phyloP scores from a whole-genome alignment of 768 basidiomycete genomes.

The Polyporus arcularius region DNA sequence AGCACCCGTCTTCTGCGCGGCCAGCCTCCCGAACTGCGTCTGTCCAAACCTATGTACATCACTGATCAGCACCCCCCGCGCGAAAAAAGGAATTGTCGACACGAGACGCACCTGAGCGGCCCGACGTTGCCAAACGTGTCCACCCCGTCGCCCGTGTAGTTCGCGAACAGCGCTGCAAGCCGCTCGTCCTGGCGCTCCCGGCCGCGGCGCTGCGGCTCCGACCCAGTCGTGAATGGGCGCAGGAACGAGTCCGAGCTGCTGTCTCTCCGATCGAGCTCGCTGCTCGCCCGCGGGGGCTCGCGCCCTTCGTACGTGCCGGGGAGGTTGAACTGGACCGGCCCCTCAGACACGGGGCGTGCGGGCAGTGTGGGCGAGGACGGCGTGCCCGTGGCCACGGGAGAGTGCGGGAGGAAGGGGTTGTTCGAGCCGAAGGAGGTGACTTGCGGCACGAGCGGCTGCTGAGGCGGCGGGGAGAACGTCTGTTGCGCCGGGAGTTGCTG shows the following conservation, averaged over 20 bases:
- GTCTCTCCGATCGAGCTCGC: constrained; percentile 1
- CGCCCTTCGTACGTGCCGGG: constrained; percentile 19
- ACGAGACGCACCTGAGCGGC: constrained; percentile 49
- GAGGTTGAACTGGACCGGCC: constrained; percentile 19
- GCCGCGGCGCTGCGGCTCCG: constrained; percentile 9
- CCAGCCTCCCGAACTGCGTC: constrained; percentile 24
- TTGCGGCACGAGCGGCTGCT: constrained; percentile 50
- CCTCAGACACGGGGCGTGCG: constrained; percentile 26
- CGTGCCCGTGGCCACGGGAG: constrained; percentile 43
- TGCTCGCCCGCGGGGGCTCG: not conserved
- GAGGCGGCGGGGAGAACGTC: constrained; percentile 35
- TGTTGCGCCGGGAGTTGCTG: constrained; percentile 52
- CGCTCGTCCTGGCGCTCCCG: constrained; percentile 46
- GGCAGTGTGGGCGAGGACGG: constrained; percentile 39
- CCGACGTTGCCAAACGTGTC: constrained; percentile 94
- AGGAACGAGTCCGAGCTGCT: constrained; percentile 28
- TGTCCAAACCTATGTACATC: constrained; percentile 14
- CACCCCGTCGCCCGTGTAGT: constrained; percentile 80
- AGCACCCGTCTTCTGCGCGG: constrained; percentile 25
- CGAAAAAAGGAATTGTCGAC: not conserved
- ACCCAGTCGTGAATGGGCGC: constrained; percentile 18
- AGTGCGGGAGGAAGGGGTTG: constrained; percentile 32
- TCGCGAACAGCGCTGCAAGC: constrained; percentile 78
- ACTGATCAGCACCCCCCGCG: too few species aligned
- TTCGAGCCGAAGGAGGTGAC: constrained; percentile 50